Evolutionary conservation across 2,329 filamentous ascomycete species (phyloP).

Genomic region (Cyanodermella asteris): DNA sequence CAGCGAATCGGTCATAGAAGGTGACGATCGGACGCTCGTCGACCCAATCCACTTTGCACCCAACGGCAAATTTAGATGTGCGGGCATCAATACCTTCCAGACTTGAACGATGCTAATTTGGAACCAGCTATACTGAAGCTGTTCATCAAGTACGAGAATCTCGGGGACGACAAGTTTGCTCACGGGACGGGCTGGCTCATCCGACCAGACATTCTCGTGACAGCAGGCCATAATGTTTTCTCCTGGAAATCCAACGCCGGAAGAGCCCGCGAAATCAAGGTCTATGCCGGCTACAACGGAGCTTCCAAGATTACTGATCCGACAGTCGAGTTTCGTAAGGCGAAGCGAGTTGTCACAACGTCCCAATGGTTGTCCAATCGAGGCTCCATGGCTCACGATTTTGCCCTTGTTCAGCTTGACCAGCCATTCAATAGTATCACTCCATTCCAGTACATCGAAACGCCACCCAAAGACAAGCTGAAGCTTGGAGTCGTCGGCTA

Average conservation of each 20-base stretch:
- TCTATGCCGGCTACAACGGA: constrained; percentile 16
- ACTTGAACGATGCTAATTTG: constrained; percentile 1
- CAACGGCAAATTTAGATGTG: constrained; percentile 9
- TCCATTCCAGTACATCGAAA: constrained; percentile 7
- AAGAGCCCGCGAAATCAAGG: constrained; percentile 12
- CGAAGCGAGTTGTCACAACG: constrained; percentile 8
- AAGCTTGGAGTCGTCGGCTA: constrained; percentile 16
- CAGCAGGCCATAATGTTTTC: constrained; percentile 10
- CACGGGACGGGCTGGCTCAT: constrained; percentile 10
- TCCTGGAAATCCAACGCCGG: constrained; percentile 9
- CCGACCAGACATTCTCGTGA: constrained; percentile 8
- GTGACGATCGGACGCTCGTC: constrained; percentile 5
- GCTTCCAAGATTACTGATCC: constrained; percentile 6
- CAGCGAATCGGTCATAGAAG: constrained; percentile 3
- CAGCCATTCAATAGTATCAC: constrained; percentile 8
- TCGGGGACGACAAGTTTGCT: constrained; percentile 5
- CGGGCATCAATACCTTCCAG: constrained; percentile 1
- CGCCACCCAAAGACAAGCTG: constrained; percentile 6
- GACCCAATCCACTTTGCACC: constrained; percentile 5
- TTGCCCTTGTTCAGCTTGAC: constrained; percentile 8
- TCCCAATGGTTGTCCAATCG: constrained; percentile 7
- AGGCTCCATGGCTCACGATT: constrained; percentile 6
- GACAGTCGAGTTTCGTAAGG: constrained; percentile 8
- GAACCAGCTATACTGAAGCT: constrained; percentile 10
- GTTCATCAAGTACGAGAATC: constrained; percentile 8